These are phyloP conservation scores for Odontarrhena argentea DNA, from an alignment of 345 rosid species.

Conservation along the genomic window DNA sequence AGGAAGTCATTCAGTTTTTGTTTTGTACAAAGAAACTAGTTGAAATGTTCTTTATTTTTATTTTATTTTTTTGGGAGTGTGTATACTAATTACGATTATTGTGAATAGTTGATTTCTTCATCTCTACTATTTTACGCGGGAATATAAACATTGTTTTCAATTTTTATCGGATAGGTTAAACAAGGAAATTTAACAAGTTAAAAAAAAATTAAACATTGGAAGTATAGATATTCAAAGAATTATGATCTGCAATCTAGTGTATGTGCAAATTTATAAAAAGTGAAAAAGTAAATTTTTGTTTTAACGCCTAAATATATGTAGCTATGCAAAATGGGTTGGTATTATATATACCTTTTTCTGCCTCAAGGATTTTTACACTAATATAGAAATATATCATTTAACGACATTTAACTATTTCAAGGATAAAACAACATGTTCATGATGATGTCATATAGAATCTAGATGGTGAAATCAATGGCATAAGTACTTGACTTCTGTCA, in stretches of 20 bases:
- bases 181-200: neutral
- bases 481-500: neutral
- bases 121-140: neutral
- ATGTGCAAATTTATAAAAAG: no score
- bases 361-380: neutral
- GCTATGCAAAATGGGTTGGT: neutral
- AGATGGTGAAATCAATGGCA: neutral
- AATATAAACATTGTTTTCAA: neutral
- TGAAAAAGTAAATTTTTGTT: no score
- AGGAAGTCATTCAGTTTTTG: conserved; percentile 25
- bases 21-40: conserved; percentile 38
- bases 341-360: neutral
- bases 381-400: neutral
- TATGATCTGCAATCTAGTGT: no score
- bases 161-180: neutral
- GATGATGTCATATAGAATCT: conserved; percentile 8
- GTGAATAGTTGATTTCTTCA: neutral
- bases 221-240: no score
- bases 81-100: conserved; percentile 17
- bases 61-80: conserved; percentile 2
- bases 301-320: conserved; percentile 9
- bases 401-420: conserved; percentile 6
- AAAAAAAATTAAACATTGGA: no score
- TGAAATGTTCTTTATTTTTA: conserved; percentile 3
- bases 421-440: neutral